A percentile compares a stretch with the other conserved stretches of the same genome.
Conservation (phyloP, 106 monocot genomes). For the Platanthera guangdongensis region DNA sequence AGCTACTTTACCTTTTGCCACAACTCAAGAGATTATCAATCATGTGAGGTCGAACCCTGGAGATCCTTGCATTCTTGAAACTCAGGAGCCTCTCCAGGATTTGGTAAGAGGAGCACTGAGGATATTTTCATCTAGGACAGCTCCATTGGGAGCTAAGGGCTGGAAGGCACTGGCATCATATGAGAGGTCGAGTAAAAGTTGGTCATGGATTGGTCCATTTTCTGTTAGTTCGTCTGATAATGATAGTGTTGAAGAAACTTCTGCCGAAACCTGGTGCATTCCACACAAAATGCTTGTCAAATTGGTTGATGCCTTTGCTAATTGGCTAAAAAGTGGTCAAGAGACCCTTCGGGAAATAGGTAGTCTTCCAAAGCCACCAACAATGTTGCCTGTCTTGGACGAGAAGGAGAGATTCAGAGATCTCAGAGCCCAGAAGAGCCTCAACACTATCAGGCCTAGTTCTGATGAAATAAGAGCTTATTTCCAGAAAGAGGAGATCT, state of each 20-base stretch:
- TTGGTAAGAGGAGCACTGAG: slow-evolving; percentile 79
- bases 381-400: slow-evolving; percentile 33
- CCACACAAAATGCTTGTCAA: slow-evolving; percentile 92
- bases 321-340: slow-evolving; percentile 87
- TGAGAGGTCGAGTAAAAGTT: slow-evolving; percentile 67
- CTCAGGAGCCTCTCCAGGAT: slow-evolving; percentile 89
- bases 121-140: slow-evolving; percentile 80
- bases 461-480: slow-evolving; percentile 74
- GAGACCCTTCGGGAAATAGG: slow-evolving; percentile 94
- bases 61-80: slow-evolving; percentile 92
- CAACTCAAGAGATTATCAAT: slow-evolving; percentile 69
- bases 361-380: slow-evolving; percentile 74
- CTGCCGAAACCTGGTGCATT: slow-evolving; percentile 81
- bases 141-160: slow-evolving; percentile 87
- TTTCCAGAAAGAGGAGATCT: slow-evolving; percentile 69
- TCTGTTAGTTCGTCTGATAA: slow-evolving; percentile 26
- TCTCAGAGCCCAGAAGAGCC: slow-evolving; percentile 83
- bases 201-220: slow-evolving; percentile 69
- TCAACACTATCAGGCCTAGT: slow-evolving; percentile 65
- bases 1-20: slow-evolving; percentile 36
- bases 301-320: slow-evolving; percentile 91
- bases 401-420: slow-evolving; percentile 94
- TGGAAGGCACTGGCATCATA: slow-evolving; percentile 75
- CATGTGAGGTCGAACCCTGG: slow-evolving; percentile 71
- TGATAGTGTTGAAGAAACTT: slow-evolving; percentile 63